Conservation (phyloP, 2,329 filamentous ascomycete species). For the Penicillium aurantiogriseum region DNA sequence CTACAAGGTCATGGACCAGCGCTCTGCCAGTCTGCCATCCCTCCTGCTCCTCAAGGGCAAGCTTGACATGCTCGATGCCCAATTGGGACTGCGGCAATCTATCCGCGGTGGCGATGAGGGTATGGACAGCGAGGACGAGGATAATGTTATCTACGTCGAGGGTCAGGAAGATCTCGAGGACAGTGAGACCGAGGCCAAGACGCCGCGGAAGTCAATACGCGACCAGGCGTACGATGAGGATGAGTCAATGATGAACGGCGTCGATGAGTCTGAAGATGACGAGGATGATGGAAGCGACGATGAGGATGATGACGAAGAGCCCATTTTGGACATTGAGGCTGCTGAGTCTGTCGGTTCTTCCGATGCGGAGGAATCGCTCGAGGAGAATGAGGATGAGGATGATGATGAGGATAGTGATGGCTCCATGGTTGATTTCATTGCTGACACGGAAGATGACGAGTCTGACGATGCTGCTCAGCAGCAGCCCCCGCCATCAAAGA, state of each 20-base stretch:
- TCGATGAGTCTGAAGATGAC: slow-evolving; percentile 46
- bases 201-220: slow-evolving; percentile 38
- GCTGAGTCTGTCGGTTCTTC: slow-evolving; percentile 44
- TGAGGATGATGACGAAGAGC: slow-evolving; percentile 47
- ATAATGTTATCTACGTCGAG: slow-evolving; percentile 82
- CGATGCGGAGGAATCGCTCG: slow-evolving; percentile 51
- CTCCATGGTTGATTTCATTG: slow-evolving; percentile 47
- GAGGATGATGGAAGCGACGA: slow-evolving; percentile 58
- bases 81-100: slow-evolving; percentile 74
- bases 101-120: slow-evolving; percentile 55
- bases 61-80: slow-evolving; percentile 87
- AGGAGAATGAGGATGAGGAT: slow-evolving; percentile 63
- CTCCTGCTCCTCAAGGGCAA: slow-evolving; percentile 90
- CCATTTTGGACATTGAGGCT: slow-evolving; percentile 47
- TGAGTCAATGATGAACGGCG: slow-evolving; percentile 42
- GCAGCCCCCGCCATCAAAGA: slow-evolving; percentile 36
- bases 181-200: slow-evolving; percentile 36
- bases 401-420: slow-evolving; percentile 62
- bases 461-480: slow-evolving; percentile 31
- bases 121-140: slow-evolving; percentile 59
- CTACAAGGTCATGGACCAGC: slow-evolving; percentile 82
- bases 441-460: slow-evolving; percentile 48
- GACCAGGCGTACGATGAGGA: slow-evolving; percentile 43
- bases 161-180: slow-evolving; percentile 64
- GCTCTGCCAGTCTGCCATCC: slow-evolving; percentile 76